These are phyloP conservation scores for Erythrophleum ivorense DNA, from an alignment of 331 rosid genomes.

Conservation along the genomic window DNA sequence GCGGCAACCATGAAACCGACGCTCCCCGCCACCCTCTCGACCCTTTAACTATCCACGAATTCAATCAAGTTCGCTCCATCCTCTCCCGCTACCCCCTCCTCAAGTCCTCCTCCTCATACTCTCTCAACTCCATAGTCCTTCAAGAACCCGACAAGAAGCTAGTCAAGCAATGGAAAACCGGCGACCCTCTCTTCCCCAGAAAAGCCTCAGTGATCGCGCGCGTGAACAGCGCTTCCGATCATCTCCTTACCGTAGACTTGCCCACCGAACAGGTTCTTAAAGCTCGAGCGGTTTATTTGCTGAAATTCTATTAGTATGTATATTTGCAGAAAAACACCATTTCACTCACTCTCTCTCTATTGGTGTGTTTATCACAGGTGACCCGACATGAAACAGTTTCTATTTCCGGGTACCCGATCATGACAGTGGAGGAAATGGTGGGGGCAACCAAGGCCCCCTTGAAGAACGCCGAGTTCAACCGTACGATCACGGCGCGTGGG, in stretches of 20 bases:
- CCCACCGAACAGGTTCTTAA: background rate
- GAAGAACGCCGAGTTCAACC: constrained; percentile 57
- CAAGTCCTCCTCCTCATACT: constrained; percentile 39
- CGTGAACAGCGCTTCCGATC: constrained; percentile 39
- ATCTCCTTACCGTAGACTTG: constrained; percentile 49
- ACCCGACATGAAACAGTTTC: constrained; percentile 25
- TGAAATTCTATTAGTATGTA: background rate
- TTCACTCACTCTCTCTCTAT: too few relatives aligned
- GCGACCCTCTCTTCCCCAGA: constrained; percentile 55
- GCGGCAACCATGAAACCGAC: constrained; percentile 45
- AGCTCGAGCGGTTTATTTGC: background rate
- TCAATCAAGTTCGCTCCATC: constrained; percentile 54
- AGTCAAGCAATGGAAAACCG: constrained; percentile 64
- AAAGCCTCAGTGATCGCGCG: constrained; percentile 64
- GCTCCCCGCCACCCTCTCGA: constrained; percentile 87
- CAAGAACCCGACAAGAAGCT: constrained; percentile 71
- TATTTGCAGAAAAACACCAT: too few relatives aligned
- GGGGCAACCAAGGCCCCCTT: constrained; percentile 53
- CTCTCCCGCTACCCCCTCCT: constrained; percentile 62
- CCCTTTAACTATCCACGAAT: constrained; percentile 72
- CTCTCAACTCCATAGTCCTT: constrained; percentile 62
- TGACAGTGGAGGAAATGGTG: constrained; percentile 69
- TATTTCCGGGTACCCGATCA: constrained; percentile 63
- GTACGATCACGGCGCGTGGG: constrained; percentile 60
- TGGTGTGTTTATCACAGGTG: background rate